phyloP scores from a whole-genome alignment of 169 alveolate genomes.

The Cardiosporidium cionae region DNA sequence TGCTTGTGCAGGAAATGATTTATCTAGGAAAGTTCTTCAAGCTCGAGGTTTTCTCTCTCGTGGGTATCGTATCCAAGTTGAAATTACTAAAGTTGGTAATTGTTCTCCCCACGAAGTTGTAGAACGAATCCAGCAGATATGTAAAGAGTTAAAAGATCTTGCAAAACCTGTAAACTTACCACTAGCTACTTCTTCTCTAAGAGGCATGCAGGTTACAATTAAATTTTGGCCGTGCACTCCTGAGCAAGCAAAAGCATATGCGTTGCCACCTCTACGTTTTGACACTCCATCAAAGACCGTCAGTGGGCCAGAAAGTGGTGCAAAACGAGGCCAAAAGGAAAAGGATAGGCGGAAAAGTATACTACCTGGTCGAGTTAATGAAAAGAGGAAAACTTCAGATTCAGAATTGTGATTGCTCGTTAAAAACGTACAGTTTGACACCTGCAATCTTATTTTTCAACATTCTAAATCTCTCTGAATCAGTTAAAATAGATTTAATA shows the following conservation, averaged over 20 bases:
- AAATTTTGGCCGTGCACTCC: slow-evolving; percentile 21
- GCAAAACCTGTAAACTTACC: slow-evolving; percentile 22
- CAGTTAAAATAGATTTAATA: too few species aligned
- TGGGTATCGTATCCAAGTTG: slow-evolving; percentile 13
- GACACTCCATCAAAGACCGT: not conserved
- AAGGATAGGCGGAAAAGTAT: too few species aligned
- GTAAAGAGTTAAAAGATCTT: slow-evolving; percentile 6
- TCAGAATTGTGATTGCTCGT: too few species aligned
- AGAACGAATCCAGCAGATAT: slow-evolving; percentile 8
- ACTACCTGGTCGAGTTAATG: too few species aligned
- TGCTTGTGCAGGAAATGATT: not conserved
- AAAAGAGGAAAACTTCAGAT: too few species aligned
- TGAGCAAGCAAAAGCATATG: slow-evolving; percentile 5
- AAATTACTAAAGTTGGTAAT: not conserved
- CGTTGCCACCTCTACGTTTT: not conserved
- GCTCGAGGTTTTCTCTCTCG: not conserved
- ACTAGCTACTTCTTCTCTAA: not conserved
- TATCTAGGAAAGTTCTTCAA: slow-evolving; percentile 1
- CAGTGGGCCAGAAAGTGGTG: too few species aligned
- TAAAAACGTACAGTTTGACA: too few species aligned
- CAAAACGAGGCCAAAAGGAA: too few species aligned
- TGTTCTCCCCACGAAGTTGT: not conserved
- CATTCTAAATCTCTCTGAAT: too few species aligned
- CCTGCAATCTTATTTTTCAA: too few species aligned
- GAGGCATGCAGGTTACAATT: not conserved